These are phyloP conservation scores for Colletotrichum theobromicola DNA, from an alignment of 2,329 filamentous ascomycete species.

Conservation along the genomic window DNA sequence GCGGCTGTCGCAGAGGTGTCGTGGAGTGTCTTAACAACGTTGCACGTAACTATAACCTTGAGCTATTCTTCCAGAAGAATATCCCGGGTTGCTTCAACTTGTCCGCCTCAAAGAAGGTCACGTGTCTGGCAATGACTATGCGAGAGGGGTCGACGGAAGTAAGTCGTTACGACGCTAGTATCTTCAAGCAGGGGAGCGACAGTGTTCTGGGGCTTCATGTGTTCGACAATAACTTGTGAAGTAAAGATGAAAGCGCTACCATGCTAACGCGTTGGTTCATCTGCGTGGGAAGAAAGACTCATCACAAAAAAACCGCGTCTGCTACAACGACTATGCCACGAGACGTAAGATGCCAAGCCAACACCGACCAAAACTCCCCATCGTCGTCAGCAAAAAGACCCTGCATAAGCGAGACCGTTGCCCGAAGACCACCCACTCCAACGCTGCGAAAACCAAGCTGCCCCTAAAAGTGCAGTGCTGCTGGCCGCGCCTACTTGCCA, in stretches of 20 bases:
- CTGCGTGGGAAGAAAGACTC: not conserved
- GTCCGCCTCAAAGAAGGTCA: not conserved
- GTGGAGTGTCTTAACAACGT: not conserved
- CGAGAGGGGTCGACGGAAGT: rapidly evolving
- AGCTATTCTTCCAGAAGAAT: not conserved
- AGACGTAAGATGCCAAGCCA: not conserved
- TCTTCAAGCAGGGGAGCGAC: rapidly evolving
- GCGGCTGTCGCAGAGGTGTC: rapidly evolving
- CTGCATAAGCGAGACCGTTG: not conserved
- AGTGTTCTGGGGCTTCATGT: not conserved
- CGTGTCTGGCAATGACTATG: rapidly evolving
- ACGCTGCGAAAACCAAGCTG: too few relatives aligned
- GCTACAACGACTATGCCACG: too few relatives aligned
- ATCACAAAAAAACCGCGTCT: not conserved
- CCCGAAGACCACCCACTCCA: not conserved
- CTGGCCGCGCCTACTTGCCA: not conserved
- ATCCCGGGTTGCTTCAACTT: not conserved
- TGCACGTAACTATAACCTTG: not conserved
- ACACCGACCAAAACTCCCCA: not conserved
- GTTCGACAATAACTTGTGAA: not conserved
- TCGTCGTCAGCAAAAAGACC: not conserved
- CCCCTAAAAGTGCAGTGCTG: not conserved
- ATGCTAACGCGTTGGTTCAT: rapidly evolving
- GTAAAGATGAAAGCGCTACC: not conserved
- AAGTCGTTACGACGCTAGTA: rapidly evolving